phyloP scores from a whole-genome alignment of 192 early-diverging fungal genomes.

The Backusella mclennaniae region DNA sequence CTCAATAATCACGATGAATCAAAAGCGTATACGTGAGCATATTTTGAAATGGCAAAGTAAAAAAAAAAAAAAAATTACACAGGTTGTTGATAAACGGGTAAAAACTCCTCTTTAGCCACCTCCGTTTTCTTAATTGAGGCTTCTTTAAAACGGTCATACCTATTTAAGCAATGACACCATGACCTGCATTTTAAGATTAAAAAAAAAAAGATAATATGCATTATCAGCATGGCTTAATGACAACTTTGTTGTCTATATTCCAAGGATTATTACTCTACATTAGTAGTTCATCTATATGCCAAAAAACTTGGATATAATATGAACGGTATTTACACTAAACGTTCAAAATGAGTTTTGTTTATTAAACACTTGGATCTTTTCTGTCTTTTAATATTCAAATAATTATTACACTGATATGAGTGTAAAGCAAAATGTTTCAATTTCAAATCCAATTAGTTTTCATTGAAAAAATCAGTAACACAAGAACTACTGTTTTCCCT shows the following conservation, averaged over 20 bases:
- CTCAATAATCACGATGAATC: background rate
- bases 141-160: background rate
- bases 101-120: slow-evolving; percentile 1
- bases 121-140: background rate
- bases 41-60: background rate
- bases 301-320: background rate
- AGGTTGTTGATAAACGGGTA: background rate
- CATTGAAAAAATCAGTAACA: background rate
- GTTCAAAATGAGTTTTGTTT: background rate
- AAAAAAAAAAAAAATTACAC: background rate
- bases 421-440: background rate
- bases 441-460: background rate
- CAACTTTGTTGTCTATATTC: background rate
- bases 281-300: background rate
- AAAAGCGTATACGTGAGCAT: no score
- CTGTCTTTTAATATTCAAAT: background rate
- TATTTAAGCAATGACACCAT: background rate
- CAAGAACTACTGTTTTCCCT: background rate
- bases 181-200: background rate
- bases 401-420: background rate
- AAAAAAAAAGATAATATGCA: background rate
- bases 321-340: background rate
- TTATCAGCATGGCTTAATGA: background rate
- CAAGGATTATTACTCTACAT: background rate
- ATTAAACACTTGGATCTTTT: background rate